Evolutionary conservation across 2,329 filamentous ascomycete genomes (phyloP).

Genomic region (Penicillium sp.): DNA sequence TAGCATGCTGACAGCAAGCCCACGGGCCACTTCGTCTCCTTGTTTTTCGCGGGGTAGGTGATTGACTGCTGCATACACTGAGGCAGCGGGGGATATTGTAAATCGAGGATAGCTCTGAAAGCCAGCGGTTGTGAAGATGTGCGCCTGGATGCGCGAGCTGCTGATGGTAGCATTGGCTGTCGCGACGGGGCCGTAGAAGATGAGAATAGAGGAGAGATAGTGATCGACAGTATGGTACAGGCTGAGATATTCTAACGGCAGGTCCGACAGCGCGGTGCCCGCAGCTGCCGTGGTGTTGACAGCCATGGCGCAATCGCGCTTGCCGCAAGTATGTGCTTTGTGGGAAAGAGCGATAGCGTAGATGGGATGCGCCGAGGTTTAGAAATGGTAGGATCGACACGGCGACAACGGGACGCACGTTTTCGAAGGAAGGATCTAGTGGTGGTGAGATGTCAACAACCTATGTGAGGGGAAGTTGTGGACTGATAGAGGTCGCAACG

Average conservation of each 20-base stretch:
- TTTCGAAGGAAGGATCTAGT: neutral
- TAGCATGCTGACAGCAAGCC: slow-evolving; percentile 82
- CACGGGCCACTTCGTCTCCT: slow-evolving; percentile 87
- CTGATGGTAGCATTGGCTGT: slow-evolving; percentile 81
- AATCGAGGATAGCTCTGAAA: slow-evolving; percentile 85
- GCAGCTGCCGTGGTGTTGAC: slow-evolving; percentile 48
- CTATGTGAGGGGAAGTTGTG: slow-evolving; percentile 12
- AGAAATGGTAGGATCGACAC: neutral
- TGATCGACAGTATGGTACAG: slow-evolving; percentile 88
- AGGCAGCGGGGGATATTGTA: slow-evolving; percentile 86
- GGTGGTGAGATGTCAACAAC: slow-evolving; percentile 4
- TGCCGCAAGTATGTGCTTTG: slow-evolving; percentile 2
- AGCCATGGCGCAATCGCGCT: slow-evolving; percentile 60
- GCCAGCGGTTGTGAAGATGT: slow-evolving; percentile 84
- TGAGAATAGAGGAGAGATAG: slow-evolving; percentile 69
- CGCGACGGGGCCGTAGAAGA: slow-evolving; percentile 89
- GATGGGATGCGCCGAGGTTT: neutral
- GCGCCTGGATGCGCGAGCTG: slow-evolving; percentile 89
- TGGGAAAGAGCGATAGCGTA: neutral
- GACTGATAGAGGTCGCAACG: slow-evolving; percentile 15
- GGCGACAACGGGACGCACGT: slow-evolving; percentile 2
- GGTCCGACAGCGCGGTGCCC: slow-evolving; percentile 65
- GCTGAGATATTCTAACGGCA: slow-evolving; percentile 74
- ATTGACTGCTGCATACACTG: slow-evolving; percentile 84
- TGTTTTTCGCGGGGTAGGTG: slow-evolving; percentile 89